Evolutionary conservation across 768 basidiomycete genomes (phyloP), one percentile per base, ranked within the genome.

Genomic region (Gautieria morchelliformis): DNA sequence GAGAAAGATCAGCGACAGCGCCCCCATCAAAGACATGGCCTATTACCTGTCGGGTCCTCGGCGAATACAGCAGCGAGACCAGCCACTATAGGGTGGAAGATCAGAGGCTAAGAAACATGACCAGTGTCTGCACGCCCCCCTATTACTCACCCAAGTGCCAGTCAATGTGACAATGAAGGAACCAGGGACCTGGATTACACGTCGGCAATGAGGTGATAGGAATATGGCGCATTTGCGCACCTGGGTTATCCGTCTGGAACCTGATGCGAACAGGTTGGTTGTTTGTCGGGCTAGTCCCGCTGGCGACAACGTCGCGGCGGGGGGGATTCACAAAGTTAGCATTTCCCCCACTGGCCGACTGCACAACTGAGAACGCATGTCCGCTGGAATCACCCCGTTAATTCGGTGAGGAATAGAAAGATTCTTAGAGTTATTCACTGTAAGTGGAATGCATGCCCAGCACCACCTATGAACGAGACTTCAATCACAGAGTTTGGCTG

Each of bases 231-330:
- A 78, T 77, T n/a, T 20, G 80, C 4, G 76, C 75, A 3, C 80
- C 80, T 40, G 78, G 64, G 57, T 80, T 80, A 52, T 80, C 74
- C 2, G 79, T 79, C 1, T 63, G 66, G 64, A 80, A 81, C 1
- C 80, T 69, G 56, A 83, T 73, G 0, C 75, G 74, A 20, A 75
- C 72, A 55, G 72, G 71, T 59, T 71, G 71, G 2, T 67, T 69
- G 1, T 57, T 57, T 3, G 52, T 40, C 8, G 53, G 40, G 19
- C 41, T 48, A 3, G 72, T 75, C 12, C 56, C 56, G 22, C 56
- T 57, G 14, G 56, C 44, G 9, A 57, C 56, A n/a, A 50, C 47
- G 42, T 60, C 59, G 53, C 59, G 10, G 54, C 51, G 8, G 72
- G 75, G 20, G 37, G 74, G 74, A 56, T 76, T 66, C 32, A 66